Conservation (phyloP, 768 basidiomycete species). For the Tulasnella sp. region DNA sequence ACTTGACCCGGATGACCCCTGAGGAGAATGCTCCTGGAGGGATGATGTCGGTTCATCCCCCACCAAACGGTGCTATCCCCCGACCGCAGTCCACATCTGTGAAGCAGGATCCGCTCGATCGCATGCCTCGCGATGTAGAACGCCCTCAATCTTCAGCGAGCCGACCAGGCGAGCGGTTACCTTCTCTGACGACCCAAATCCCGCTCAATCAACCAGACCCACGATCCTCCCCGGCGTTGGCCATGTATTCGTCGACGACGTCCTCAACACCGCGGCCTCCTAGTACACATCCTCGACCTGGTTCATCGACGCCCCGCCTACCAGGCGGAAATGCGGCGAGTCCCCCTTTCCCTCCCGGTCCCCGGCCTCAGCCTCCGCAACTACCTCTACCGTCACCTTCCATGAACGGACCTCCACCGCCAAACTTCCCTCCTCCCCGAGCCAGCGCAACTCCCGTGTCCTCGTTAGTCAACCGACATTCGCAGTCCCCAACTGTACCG, state of each 20-base stretch:
- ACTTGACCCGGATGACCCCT: not conserved
- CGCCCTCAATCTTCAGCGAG: not conserved
- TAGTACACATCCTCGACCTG: not conserved
- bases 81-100: not conserved
- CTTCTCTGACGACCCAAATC: not conserved
- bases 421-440: too few relatives aligned
- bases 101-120: not conserved
- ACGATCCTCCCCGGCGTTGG: not conserved
- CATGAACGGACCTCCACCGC: too few relatives aligned
- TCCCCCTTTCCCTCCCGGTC: too few relatives aligned
- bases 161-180: not conserved
- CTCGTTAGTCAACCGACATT: too few relatives aligned
- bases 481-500: too few relatives aligned
- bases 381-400: too few relatives aligned
- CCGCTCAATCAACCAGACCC: not conserved
- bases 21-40: not conserved
- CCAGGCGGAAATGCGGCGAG: too few relatives aligned
- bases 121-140: not conserved
- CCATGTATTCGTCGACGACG: not conserved
- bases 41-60: too few relatives aligned
- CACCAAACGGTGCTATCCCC: not conserved
- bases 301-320: too few relatives aligned
- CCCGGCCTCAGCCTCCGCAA: too few relatives aligned
- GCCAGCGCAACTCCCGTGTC: too few relatives aligned
- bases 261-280: not conserved